A percentile compares a stretch with the other conserved stretches of the same genome.
These are phyloP conservation scores for Podosphaera xanthii DNA, from an alignment of 2,329 filamentous ascomycete genomes.

Conservation along the genomic window DNA sequence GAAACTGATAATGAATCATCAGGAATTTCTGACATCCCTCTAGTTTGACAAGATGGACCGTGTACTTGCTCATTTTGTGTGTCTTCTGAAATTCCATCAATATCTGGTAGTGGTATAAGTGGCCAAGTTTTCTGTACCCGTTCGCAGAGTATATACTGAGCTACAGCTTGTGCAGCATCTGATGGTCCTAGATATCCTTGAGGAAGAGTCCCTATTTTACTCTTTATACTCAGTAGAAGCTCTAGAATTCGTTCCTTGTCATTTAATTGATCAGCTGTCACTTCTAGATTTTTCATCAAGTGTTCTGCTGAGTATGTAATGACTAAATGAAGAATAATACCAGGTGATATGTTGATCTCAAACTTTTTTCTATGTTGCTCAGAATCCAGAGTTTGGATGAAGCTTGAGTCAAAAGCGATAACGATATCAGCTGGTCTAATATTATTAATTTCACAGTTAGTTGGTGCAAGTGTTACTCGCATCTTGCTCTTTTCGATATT, in stretches of 20 bases:
- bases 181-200: constrained; percentile 7
- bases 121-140: constrained; percentile 7
- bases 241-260: constrained; percentile 9
- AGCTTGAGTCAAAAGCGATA: constrained; percentile 10
- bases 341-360: constrained; percentile 3
- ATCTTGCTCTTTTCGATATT: constrained; percentile 6
- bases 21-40: not conserved
- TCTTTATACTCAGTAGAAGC: constrained; percentile 9
- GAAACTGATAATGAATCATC: not conserved
- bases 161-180: constrained; percentile 9
- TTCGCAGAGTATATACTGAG: constrained; percentile 7
- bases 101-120: constrained; percentile 9
- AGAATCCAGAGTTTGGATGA: constrained; percentile 3
- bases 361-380: constrained; percentile 4
- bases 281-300: constrained; percentile 12
- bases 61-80: not conserved
- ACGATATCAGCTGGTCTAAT: constrained; percentile 7
- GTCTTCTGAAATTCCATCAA: constrained; percentile 5
- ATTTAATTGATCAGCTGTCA: constrained; percentile 5
- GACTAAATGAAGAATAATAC: constrained; percentile 11
- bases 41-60: not conserved
- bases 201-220: constrained; percentile 7
- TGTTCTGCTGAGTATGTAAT: constrained; percentile 14
- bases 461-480: constrained; percentile 11
- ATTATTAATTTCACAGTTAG: constrained; percentile 4